These are phyloP conservation scores for Cryomyces antarcticus DNA, from an alignment of 495 filamentous ascomycete species.

Conservation along the genomic window DNA sequence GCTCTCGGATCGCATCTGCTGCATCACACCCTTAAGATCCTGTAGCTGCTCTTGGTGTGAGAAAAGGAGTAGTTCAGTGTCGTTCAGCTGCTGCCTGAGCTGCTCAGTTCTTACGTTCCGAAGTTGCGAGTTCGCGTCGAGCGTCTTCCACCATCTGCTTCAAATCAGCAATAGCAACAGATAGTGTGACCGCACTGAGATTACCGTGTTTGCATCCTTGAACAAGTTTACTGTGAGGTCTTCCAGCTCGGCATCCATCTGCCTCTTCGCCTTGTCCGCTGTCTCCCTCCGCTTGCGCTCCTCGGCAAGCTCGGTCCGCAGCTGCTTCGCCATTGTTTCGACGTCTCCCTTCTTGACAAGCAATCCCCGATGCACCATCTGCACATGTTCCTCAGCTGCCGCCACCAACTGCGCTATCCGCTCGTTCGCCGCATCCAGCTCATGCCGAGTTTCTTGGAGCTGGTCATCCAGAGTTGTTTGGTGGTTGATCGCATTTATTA, in stretches of 20 bases:
- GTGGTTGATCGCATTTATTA: slow-evolving; percentile 93
- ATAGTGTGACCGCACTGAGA: not conserved
- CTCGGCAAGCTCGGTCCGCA: slow-evolving; percentile 43
- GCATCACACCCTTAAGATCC: slow-evolving; percentile 80
- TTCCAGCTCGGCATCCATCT: slow-evolving; percentile 69
- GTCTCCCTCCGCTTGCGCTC: slow-evolving; percentile 36
- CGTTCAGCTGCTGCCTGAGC: slow-evolving; percentile 52
- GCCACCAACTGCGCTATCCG: slow-evolving; percentile 48
- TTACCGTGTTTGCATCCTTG: slow-evolving; percentile 77
- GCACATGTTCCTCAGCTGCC: slow-evolving; percentile 44
- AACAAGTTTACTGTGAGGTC: slow-evolving; percentile 75
- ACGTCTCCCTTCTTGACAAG: slow-evolving; percentile 49
- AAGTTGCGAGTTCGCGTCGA: slow-evolving; percentile 43
- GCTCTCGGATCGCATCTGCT: slow-evolving; percentile 55
- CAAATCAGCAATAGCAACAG: not conserved
- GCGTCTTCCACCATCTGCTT: slow-evolving; percentile 73
- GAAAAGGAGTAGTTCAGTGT: slow-evolving; percentile 67
- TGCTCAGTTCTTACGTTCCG: slow-evolving; percentile 60
- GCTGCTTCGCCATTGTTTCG: slow-evolving; percentile 46
- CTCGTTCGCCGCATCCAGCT: slow-evolving; percentile 54
- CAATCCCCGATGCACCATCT: slow-evolving; percentile 48
- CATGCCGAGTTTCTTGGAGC: slow-evolving; percentile 59
- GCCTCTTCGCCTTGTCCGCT: slow-evolving; percentile 51
- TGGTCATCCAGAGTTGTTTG: slow-evolving; percentile 86
- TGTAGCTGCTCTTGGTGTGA: slow-evolving; percentile 86